Percentiles rank a stretch among this genome's conserved stretches.
These are phyloP conservation scores for Geranium incanum DNA, from an alignment of 441 rosid genomes.

Conservation along the genomic window DNA sequence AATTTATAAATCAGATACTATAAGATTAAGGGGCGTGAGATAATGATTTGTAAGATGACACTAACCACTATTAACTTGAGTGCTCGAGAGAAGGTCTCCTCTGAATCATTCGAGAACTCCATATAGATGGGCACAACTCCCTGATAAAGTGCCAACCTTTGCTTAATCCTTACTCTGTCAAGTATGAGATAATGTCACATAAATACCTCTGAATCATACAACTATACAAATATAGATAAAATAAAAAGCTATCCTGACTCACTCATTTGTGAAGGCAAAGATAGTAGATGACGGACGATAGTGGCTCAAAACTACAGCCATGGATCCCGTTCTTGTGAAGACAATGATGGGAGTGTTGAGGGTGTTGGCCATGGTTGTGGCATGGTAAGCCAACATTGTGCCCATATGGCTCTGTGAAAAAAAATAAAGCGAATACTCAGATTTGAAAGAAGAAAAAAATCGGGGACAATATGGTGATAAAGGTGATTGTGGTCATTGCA, in stretches of 20 bases:
- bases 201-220: not conserved
- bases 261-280: constrained; percentile 92
- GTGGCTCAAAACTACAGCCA: constrained; percentile 82
- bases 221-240: not conserved
- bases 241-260: constrained; percentile 25
- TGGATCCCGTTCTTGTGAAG: constrained; percentile 89
- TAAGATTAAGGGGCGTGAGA: not conserved
- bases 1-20: constrained; percentile 5
- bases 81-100: constrained; percentile 82
- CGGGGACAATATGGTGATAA: not conserved
- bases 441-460: constrained; percentile 9
- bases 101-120: constrained; percentile 79
- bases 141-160: constrained; percentile 74
- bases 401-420: constrained; percentile 77
- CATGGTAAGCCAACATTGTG: constrained; percentile 90
- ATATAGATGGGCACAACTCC: constrained; percentile 79
- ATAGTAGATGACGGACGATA: constrained; percentile 77
- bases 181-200: constrained; percentile 16
- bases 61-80: constrained; percentile 53
- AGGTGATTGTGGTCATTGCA: not conserved
- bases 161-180: constrained; percentile 75
- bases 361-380: constrained; percentile 90
- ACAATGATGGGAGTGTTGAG: constrained; percentile 69
- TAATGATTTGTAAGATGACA: constrained; percentile 6
- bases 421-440: constrained; percentile 19